phyloP scores from a whole-genome alignment of 2,329 filamentous ascomycete genomes.

The Diaporthe vexans region DNA sequence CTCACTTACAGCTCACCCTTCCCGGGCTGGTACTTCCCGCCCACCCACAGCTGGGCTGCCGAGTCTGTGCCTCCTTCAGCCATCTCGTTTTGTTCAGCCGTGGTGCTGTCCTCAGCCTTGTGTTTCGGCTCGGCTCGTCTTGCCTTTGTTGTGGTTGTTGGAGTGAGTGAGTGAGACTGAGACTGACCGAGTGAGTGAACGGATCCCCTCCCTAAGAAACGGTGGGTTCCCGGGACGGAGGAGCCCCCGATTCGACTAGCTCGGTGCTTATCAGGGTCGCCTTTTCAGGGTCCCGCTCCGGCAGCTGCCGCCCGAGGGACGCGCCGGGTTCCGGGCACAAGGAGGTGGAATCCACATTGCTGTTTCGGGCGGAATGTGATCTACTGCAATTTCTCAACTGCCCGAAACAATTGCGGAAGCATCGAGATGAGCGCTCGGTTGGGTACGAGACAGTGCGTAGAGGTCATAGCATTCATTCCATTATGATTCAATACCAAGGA shows the following conservation, averaged over 20 bases:
- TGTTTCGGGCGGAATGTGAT: neutral
- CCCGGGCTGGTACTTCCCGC: slow-evolving; percentile 42
- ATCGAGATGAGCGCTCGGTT: neutral
- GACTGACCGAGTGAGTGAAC: too few species aligned
- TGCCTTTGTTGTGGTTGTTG: too few species aligned
- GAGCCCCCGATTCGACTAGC: slow-evolving; percentile 6
- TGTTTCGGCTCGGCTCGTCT: neutral
- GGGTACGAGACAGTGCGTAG: neutral
- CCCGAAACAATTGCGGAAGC: neutral
- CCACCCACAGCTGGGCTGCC: slow-evolving; percentile 43
- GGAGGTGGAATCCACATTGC: neutral
- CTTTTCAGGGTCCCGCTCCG: neutral
- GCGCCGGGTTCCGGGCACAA: slow-evolving; percentile 1
- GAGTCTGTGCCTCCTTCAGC: neutral
- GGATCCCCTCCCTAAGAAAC: neutral
- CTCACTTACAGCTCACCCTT: slow-evolving; percentile 43
- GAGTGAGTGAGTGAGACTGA: too few species aligned
- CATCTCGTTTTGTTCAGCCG: neutral
- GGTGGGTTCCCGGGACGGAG: neutral
- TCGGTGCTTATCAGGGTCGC: slow-evolving; percentile 9
- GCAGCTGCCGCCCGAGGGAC: slow-evolving; percentile 26
- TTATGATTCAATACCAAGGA: slow-evolving; percentile 23
- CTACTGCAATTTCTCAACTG: neutral
- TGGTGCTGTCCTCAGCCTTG: too few species aligned
- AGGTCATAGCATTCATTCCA: neutral